Evolutionary conservation across 768 basidiomycete species (phyloP), one percentile per base, ranked within the genome.

Genomic region (Sistotremastrum suecicum): DNA sequence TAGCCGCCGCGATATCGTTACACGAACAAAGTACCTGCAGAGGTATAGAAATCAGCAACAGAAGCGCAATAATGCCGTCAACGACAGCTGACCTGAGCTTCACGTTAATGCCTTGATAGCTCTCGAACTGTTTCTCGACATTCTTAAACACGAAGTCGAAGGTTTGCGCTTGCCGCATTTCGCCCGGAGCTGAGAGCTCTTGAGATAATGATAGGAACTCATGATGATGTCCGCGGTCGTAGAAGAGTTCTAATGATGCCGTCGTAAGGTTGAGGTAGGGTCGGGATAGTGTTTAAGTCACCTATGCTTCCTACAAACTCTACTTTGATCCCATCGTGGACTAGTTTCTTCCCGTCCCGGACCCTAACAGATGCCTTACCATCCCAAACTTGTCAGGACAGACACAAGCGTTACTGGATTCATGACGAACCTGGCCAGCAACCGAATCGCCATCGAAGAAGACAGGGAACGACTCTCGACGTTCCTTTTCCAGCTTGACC

Each of bases 141-240:
- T 94, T 99, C 72, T 97, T 97, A 75, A 99, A 98, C 56, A 80
- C 75, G 64, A 99, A 98, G 44, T 97, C 92, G 54, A 81, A 95
- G 6, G 90, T 89, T 64, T 97, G 92, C 0, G 91, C 91, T 57
- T 89, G 83, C 39, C 95, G 77, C 80, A 99, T 81, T 58, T 99
- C 95, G 34, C 90, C 91, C n/a, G 90, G 90, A 0, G 88, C 81
- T 2, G 92, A 90, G 29, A 97, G 70, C 57, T 98, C 94, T 64
- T 97, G 90, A 0, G 90, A 88, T 55, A 97, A 65, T 5, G 94
- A 95, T 7, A 98, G 69, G 63, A 98, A 98, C 60, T 98, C 95
- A 61, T 97, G 91, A 60, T 98, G 94, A 61, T 97, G 94, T 2
- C 94, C 92, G 20, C 92, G 72, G 69, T 98, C 94, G 58, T 97